These are phyloP conservation scores for Cyclostephanos invisitatus DNA, from an alignment of 108 stramenopile genomes.

Conservation along the genomic window DNA sequence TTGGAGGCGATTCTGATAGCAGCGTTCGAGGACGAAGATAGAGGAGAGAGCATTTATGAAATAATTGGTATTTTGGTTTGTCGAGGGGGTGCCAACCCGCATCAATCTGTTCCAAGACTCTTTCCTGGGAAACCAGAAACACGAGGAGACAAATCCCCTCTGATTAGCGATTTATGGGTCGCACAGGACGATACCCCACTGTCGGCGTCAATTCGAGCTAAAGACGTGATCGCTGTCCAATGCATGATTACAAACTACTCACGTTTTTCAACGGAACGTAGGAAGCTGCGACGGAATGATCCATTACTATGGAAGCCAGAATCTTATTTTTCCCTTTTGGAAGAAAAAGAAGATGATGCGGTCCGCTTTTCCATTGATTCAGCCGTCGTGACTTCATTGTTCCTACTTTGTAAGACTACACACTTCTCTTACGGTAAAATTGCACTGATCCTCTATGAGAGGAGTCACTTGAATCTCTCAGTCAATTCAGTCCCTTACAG, in stretches of 20 bases:
- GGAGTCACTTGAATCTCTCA: conserved; percentile 17
- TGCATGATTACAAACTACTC: conserved; percentile 37
- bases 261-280: background rate
- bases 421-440: conserved; percentile 6
- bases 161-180: conserved; percentile 1
- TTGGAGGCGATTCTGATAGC: conserved; percentile 22
- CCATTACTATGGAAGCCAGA: conserved; percentile 51
- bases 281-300: conserved; percentile 53
- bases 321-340: conserved; percentile 23
- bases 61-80: conserved; percentile 27
- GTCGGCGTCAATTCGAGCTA: conserved; percentile 15
- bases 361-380: conserved; percentile 33
- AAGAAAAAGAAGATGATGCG: conserved; percentile 21
- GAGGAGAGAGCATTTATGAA: conserved; percentile 8
- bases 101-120: conserved; percentile 4
- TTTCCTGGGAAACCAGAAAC: conserved; percentile 4
- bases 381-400: conserved; percentile 39
- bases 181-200: conserved; percentile 23
- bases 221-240: conserved; percentile 22
- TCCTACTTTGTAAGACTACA: conserved; percentile 20
- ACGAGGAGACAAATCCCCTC: background rate
- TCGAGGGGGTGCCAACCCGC: conserved; percentile 33
- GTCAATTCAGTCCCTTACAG: background rate
- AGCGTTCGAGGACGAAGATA: background rate
- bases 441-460: conserved; percentile 24